These are phyloP conservation scores for Cymodocea nodosa DNA, from an alignment of 116 monocot species.

Conservation along the genomic window DNA sequence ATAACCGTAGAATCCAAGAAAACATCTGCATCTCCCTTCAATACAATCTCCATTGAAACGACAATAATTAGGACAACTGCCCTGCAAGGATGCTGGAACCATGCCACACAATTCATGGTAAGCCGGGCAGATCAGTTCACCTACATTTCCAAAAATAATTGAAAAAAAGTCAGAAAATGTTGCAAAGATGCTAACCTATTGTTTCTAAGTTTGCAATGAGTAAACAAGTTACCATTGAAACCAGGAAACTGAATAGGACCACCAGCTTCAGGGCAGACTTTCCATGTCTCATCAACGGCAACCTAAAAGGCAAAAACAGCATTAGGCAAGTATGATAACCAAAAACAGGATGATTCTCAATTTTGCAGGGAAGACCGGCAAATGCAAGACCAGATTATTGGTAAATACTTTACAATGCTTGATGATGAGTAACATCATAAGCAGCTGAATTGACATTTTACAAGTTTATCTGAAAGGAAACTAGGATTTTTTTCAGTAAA, in stretches of 20 bases:
- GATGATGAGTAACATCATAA: too few relatives aligned
- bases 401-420: too few relatives aligned
- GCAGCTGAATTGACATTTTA: too few relatives aligned
- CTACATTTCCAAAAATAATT: slow-evolving; percentile 23
- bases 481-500: too few relatives aligned
- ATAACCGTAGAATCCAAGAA: slow-evolving; percentile 83
- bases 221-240: slow-evolving; percentile 57
- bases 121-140: slow-evolving; percentile 88
- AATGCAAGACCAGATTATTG: too few relatives aligned
- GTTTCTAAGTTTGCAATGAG: background rate
- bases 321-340: background rate
- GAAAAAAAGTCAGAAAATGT: background rate
- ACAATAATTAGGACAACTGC: slow-evolving; percentile 62
- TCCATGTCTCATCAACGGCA: slow-evolving; percentile 76
- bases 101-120: slow-evolving; percentile 77
- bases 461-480: too few relatives aligned
- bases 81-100: slow-evolving; percentile 29
- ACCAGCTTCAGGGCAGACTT: slow-evolving; percentile 65
- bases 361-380: background rate
- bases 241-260: slow-evolving; percentile 89
- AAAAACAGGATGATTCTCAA: background rate
- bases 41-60: slow-evolving; percentile 77
- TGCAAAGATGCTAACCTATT: background rate
- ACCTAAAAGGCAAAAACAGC: slow-evolving; percentile 34
- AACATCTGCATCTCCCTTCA: slow-evolving; percentile 80